phyloP scores from a whole-genome alignment of 495 filamentous ascomycete species.

The Entonaema liquescens region DNA sequence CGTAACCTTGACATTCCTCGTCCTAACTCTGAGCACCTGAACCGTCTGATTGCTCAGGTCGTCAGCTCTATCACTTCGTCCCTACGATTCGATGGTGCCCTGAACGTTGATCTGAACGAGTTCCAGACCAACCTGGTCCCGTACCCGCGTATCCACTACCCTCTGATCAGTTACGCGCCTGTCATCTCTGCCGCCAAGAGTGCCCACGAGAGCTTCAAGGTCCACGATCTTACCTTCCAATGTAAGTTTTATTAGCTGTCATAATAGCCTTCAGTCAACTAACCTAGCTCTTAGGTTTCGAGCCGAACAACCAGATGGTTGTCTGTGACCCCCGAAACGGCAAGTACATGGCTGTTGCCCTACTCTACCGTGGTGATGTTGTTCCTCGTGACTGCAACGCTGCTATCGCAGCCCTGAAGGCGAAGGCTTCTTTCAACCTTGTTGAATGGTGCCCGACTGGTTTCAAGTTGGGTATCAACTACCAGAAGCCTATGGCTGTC shows the following conservation, averaged over 20 bases:
- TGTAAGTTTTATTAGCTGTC: conserved; percentile 60
- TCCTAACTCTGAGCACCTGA: conserved; percentile 86
- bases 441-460: conserved; percentile 97
- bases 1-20: conserved; percentile 89
- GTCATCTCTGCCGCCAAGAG: conserved; percentile 84
- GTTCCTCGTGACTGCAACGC: conserved; percentile 84
- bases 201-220: conserved; percentile 91
- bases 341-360: conserved; percentile 93
- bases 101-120: conserved; percentile 92
- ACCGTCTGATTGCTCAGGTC: conserved; percentile 89
- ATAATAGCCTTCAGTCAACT: conserved; percentile 9
- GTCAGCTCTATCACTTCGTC: conserved; percentile 92
- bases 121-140: conserved; percentile 96
- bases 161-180: conserved; percentile 87
- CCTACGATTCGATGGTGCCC: conserved; percentile 87
- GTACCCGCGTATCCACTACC: conserved; percentile 92
- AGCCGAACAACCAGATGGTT: conserved; percentile 97
- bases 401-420: conserved; percentile 82
- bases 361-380: conserved; percentile 90
- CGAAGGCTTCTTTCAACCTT: conserved; percentile 87
- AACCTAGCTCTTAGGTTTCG: conserved; percentile 66
- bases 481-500: conserved; percentile 84
- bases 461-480: conserved; percentile 95
- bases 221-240: conserved; percentile 85
- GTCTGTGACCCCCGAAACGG: conserved; percentile 91